Conservation (phyloP, 1,139 yeast genomes). For the Yamadazyma mexicana region DNA sequence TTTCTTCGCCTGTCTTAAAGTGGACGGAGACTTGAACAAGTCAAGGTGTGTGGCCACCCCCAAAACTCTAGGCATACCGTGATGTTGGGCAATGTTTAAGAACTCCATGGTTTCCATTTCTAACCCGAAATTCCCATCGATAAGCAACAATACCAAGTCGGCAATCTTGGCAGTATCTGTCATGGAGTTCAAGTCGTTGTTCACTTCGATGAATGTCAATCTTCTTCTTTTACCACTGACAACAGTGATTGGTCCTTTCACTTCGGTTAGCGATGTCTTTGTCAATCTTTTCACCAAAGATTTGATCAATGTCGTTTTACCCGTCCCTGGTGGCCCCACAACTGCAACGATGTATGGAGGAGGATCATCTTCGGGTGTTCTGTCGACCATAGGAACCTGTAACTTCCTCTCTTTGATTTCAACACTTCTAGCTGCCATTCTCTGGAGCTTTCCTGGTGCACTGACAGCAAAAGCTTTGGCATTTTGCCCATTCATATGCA, state of each 20-base stretch:
- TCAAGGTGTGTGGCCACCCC: conserved; percentile 97
- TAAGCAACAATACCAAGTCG: conserved; percentile 81
- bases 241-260: conserved; percentile 96
- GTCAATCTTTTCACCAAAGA: conserved; percentile 86
- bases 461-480: conserved; percentile 93
- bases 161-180: conserved; percentile 95
- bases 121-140: conserved; percentile 96
- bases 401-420: conserved; percentile 84
- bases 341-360: conserved; percentile 97
- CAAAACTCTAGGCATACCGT: conserved; percentile 96
- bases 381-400: conserved; percentile 96
- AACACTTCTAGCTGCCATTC: conserved; percentile 80
- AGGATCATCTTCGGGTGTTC: conserved; percentile 97
- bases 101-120: conserved; percentile 99
- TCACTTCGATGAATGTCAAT: conserved; percentile 88
- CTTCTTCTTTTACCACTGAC: conserved; percentile 95
- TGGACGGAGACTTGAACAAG: conserved; percentile 84
- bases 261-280: conserved; percentile 81
- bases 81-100: conserved; percentile 92
- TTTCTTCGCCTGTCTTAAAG: conserved; percentile 89
- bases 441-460: conserved; percentile 86
- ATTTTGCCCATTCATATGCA: conserved; percentile 89
- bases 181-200: conserved; percentile 93
- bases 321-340: conserved; percentile 99
- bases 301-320: conserved; percentile 90